phyloP scores from a whole-genome alignment of 1,284 basidiomycete species.

The Cryptococcus sp. region DNA sequence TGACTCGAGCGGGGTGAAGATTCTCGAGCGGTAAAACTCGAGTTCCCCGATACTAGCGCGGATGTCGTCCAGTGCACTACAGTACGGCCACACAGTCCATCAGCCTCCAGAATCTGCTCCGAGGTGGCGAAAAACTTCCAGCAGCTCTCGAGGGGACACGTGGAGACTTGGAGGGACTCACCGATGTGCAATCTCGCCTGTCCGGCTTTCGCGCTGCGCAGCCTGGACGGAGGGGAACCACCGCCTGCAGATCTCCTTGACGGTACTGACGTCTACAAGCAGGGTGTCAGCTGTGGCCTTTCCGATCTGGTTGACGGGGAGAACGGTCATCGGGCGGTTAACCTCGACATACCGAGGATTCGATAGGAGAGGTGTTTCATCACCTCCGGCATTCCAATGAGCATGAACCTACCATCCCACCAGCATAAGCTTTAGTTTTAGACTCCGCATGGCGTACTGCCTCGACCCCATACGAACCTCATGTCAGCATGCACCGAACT shows the following conservation, averaged over 20 bases:
- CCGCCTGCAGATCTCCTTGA: conserved; percentile 52
- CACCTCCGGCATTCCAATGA: conserved; percentile 51
- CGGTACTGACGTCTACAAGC: conserved; percentile 41
- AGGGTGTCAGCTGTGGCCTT: too few relatives aligned
- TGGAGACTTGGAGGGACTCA: conserved; percentile 11
- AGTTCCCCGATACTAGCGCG: conserved; percentile 51
- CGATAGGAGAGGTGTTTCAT: conserved; percentile 53
- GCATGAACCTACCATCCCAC: conserved; percentile 44
- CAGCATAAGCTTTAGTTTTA: neutral
- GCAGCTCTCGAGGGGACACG: neutral
- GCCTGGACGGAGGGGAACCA: conserved; percentile 49
- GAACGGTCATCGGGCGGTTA: too few relatives aligned
- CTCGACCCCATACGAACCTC: conserved; percentile 26
- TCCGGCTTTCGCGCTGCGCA: conserved; percentile 29
- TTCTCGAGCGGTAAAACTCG: conserved; percentile 46
- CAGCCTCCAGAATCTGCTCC: neutral
- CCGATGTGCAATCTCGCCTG: conserved; percentile 41
- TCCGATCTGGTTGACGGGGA: too few relatives aligned
- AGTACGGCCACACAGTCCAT: neutral
- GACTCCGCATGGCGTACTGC: neutral
- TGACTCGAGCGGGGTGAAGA: conserved; percentile 46
- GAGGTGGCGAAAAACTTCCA: too few relatives aligned
- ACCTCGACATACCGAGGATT: conserved; percentile 49
- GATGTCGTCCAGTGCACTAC: conserved; percentile 54
- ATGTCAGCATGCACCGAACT: conserved; percentile 55